Conservation (phyloP, 371 early-diverging fungal species). For the Syncephalis plumigaleata region DNA sequence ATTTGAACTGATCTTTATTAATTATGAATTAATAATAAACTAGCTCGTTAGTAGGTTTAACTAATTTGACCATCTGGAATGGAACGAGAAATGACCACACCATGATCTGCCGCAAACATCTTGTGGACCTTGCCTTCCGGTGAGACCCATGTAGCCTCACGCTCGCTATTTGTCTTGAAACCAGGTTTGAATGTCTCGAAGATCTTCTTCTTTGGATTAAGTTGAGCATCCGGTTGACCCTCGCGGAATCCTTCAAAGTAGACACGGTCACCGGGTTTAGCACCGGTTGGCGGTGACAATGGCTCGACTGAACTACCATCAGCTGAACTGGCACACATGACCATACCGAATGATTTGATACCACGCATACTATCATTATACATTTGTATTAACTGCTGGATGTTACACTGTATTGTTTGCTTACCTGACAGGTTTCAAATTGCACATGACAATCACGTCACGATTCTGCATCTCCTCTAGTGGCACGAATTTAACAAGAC, state of each 20-base stretch:
- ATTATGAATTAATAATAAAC: too few relatives aligned
- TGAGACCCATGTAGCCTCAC: conserved; percentile 60
- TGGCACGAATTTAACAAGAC: conserved; percentile 81
- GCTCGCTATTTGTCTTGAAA: conserved; percentile 60
- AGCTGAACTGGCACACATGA: conserved; percentile 71
- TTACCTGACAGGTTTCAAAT: conserved; percentile 77
- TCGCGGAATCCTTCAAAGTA: conserved; percentile 75
- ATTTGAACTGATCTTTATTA: too few relatives aligned
- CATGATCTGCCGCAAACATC: conserved; percentile 8
- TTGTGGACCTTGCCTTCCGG: conserved; percentile 37
- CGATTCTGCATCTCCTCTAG: conserved; percentile 68
- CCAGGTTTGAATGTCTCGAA: conserved; percentile 93
- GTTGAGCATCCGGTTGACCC: conserved; percentile 61
- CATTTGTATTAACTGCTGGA: background rate
- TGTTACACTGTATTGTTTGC: background rate
- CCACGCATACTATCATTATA: conserved; percentile 61
- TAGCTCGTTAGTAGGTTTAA: too few relatives aligned
- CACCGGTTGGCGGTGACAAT: conserved; percentile 69
- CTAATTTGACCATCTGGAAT: too few relatives aligned
- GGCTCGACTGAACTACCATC: conserved; percentile 82
- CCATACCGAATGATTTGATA: conserved; percentile 89
- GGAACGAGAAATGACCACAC: too few relatives aligned
- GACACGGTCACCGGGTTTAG: conserved; percentile 78
- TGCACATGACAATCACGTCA: conserved; percentile 52
- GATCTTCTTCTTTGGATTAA: conserved; percentile 96